phyloP scores from a whole-genome alignment of 257 asterid genomes.

The Datura wrightii region DNA sequence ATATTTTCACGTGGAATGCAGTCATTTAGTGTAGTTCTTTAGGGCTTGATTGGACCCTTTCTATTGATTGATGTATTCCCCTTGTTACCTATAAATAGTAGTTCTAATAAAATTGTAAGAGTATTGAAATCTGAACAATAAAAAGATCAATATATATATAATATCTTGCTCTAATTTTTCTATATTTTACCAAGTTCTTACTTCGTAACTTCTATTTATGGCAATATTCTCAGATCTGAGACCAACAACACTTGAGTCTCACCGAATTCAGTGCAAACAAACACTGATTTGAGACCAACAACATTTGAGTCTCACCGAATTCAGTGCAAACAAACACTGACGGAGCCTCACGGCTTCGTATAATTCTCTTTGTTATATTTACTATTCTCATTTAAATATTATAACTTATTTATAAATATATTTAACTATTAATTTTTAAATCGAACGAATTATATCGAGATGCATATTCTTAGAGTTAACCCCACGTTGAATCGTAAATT shows the following conservation, averaged over 20 bases:
- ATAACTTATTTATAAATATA: neutral
- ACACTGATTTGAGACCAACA: neutral
- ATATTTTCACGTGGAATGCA: no score
- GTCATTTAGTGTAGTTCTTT: no score
- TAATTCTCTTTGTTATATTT: neutral
- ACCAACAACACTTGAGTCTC: neutral
- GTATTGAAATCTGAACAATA: neutral
- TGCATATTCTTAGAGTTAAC: neutral
- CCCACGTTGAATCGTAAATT: neutral
- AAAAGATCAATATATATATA: neutral
- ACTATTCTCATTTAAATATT: neutral
- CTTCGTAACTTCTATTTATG: neutral
- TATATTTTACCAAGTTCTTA: neutral
- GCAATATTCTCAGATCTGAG: neutral
- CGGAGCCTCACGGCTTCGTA: neutral
- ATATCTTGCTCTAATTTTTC: neutral
- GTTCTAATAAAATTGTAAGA: neutral
- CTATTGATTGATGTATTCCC: no score
- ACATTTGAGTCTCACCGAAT: neutral
- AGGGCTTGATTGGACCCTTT: no score
- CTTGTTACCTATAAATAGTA: neutral
- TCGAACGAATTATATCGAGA: neutral
- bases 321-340: no score
- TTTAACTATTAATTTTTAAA: neutral
- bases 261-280: no score